Base-by-base conservation (phyloP, 352 stramenopile species). In the Globisporangium okanoganense region DNA sequence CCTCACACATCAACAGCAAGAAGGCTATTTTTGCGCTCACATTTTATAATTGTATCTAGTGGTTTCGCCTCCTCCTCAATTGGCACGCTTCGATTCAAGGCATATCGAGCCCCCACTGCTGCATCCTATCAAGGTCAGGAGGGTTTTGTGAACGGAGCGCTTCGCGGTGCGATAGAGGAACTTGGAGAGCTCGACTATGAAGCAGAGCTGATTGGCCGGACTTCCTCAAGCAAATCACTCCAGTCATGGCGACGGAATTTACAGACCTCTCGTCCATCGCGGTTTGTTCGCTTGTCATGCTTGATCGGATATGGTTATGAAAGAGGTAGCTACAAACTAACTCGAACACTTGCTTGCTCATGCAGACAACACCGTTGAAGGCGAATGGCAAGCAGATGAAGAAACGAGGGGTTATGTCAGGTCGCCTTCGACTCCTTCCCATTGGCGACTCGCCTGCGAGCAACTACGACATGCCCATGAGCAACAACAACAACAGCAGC, bases 191-290 rank as follows among this genome's bases (percentile, higher is more conserved):
- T 16, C 43, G 54, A 41, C 31, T 44, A 64, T 64, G 58, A 49
- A 58, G 57, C 31, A 27, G n/a, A 51, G 33, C 47, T 49, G 27
- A 27, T 35, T 22, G 38, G 14, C 31, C 20, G n/a, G n/a, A 2
- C 9, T 41, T 10, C 41, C 12, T 24, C 18, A 31, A 38, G 8
- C 12, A 7, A 54, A 13, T 18, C 49, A 12, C 52, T 55, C 14
- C 5, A 54, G 52, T 36, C 12, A 82, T 80, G 71, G 64, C 69
- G 40, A 74, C 57, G 44, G 74, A 83, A 35, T 90, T 88, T 55
- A 82, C 80, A 9, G 78, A 90, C 56, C 72, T 90, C 55, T 69
- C 76, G 38, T 72, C 74, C 24, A 69, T 82, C 48, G 60, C 64
- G 48, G 49, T 71, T 18, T 29, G 56, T 61, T 29, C 14, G 31